These are phyloP conservation scores for Emericellopsis atlantica DNA, from an alignment of 2,329 filamentous ascomycete species.

Conservation along the genomic window DNA sequence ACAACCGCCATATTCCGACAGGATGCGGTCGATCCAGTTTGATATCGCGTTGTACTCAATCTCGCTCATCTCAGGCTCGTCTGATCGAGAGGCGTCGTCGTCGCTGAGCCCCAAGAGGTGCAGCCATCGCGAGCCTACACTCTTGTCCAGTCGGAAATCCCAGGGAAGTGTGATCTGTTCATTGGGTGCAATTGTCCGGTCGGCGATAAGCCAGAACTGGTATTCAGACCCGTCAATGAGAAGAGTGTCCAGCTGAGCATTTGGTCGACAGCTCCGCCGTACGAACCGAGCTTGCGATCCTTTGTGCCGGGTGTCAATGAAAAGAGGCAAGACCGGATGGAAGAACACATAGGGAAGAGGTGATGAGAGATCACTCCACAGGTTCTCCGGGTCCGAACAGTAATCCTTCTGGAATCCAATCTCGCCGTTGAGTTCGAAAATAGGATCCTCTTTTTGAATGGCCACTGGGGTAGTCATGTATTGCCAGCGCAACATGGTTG, in stretches of 20 bases:
- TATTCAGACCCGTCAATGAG: constrained; percentile 68
- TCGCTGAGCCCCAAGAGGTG: constrained; percentile 50
- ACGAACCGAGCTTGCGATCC: constrained; percentile 80
- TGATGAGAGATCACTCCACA: constrained; percentile 53
- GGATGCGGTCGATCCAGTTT: constrained; percentile 54
- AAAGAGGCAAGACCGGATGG: constrained; percentile 76
- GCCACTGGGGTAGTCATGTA: constrained; percentile 39
- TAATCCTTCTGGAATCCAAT: constrained; percentile 65
- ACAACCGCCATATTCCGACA: constrained; percentile 70
- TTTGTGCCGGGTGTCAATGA: constrained; percentile 82
- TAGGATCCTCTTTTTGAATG: constrained; percentile 43
- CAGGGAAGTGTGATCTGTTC: constrained; percentile 53
- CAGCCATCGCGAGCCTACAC: constrained; percentile 37
- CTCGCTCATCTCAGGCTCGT: constrained; percentile 43
- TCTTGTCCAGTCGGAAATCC: constrained; percentile 55
- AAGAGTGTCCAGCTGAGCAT: constrained; percentile 77
- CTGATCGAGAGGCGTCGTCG: constrained; percentile 34
- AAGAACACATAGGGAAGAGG: constrained; percentile 73
- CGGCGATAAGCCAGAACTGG: constrained; percentile 87
- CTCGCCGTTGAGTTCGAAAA: constrained; percentile 65
- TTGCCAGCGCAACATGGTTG: constrained; percentile 51
- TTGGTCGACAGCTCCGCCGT: constrained; percentile 84
- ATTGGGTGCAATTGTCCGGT: constrained; percentile 54
- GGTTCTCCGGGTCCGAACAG: constrained; percentile 50
- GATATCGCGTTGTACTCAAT: constrained; percentile 47